phyloP scores from a whole-genome alignment of 257 asterid species.

The Leonotis leonurus region DNA sequence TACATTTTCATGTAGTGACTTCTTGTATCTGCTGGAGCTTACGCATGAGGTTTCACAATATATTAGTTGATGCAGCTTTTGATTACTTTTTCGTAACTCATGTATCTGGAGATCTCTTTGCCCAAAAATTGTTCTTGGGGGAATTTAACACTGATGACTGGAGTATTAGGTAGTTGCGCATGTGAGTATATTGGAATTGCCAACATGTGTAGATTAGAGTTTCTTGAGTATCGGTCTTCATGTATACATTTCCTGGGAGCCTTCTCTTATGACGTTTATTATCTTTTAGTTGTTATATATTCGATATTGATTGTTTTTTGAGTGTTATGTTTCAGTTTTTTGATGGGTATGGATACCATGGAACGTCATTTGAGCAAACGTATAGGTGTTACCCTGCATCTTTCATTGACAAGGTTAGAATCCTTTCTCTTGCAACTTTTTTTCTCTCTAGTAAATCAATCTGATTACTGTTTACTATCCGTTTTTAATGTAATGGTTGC shows the following conservation, averaged over 20 bases:
- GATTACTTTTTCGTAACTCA: neutral
- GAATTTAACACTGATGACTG: too few species aligned
- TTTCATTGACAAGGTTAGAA: slow-evolving; percentile 88
- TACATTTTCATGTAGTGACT: neutral
- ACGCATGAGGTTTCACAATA: neutral
- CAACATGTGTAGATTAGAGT: too few species aligned
- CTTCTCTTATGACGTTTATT: neutral
- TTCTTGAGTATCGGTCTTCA: too few species aligned
- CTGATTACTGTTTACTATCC: neutral
- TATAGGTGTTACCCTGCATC: slow-evolving; percentile 95
- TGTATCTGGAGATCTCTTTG: too few species aligned
- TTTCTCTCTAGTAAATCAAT: neutral
- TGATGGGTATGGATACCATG: slow-evolving; percentile 92
- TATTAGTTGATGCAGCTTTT: too few species aligned
- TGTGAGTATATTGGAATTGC: too few species aligned
- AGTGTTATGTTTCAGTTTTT: slow-evolving; percentile 58
- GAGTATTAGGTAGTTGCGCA: too few species aligned
- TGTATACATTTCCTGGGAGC: neutral
- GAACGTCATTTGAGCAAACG: slow-evolving; percentile 88
- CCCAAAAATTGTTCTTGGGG: too few species aligned
- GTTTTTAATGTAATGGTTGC: neutral
- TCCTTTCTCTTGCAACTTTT: slow-evolving; percentile 1
- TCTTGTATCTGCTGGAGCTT: neutral
- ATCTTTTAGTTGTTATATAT: neutral
- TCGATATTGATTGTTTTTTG: slow-evolving; percentile 9